These are phyloP conservation scores for Apophysomyces trapeziformis DNA, from an alignment of 371 early-diverging fungal species.

Conservation along the genomic window DNA sequence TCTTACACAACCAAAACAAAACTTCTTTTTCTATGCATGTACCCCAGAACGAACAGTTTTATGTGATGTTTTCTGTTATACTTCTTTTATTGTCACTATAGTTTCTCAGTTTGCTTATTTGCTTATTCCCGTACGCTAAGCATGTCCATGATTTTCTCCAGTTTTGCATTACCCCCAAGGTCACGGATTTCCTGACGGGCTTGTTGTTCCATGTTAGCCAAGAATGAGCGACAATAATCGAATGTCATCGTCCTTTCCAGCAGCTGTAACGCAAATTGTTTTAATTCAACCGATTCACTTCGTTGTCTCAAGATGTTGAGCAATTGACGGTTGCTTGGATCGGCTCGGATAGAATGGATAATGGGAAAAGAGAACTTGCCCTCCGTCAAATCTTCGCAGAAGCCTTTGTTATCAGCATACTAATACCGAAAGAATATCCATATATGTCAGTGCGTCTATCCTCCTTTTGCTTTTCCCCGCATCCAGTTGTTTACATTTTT, in stretches of 20 bases:
- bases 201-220: conserved; percentile 64
- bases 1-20: neutral
- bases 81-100: conserved; percentile 1
- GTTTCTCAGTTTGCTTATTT: neutral
- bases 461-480: too few species aligned
- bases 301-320: conserved; percentile 86
- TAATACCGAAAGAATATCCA: conserved; percentile 21
- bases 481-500: conserved; percentile 53
- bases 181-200: conserved; percentile 62
- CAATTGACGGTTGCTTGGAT: conserved; percentile 69
- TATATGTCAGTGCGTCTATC: too few species aligned
- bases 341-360: conserved; percentile 81
- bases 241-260: conserved; percentile 82
- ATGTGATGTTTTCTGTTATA: neutral
- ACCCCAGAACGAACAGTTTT: conserved; percentile 1
- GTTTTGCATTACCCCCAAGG: conserved; percentile 76
- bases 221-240: conserved; percentile 69
- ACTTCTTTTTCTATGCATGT: conserved; percentile 2
- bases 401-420: conserved; percentile 93
- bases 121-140: conserved; percentile 24
- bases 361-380: conserved; percentile 98
- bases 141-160: conserved; percentile 64
- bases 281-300: conserved; percentile 80
- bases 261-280: conserved; percentile 82
- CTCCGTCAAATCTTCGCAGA: conserved; percentile 96